Percentiles rank a stretch among this genome's conserved stretches.
These are phyloP conservation scores for Aspergillus incahuasiensis DNA, from an alignment of 495 filamentous ascomycete species.

Conservation along the genomic window DNA sequence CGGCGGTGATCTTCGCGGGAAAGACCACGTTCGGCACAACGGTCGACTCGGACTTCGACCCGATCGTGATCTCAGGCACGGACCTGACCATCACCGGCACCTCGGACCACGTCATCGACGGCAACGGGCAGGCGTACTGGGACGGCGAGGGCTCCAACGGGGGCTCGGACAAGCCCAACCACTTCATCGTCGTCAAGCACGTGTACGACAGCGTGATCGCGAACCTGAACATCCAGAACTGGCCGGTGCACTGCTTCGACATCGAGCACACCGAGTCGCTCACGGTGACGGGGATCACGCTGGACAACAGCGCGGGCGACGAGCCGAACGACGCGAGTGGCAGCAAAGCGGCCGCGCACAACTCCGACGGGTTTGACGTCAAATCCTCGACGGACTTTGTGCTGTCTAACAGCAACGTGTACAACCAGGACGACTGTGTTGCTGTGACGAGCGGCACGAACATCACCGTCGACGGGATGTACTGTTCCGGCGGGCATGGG, in stretches of 20 bases:
- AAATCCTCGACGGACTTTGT: conserved; percentile 26
- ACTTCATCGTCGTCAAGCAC: conserved; percentile 44
- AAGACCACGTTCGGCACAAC: conserved; percentile 39
- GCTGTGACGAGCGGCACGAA: conserved; percentile 20
- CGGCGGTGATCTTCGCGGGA: conserved; percentile 40
- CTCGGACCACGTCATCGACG: conserved; percentile 38
- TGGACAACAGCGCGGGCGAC: conserved; percentile 42
- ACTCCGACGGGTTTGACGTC: conserved; percentile 42
- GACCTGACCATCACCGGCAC: conserved; percentile 37
- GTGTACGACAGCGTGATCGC: conserved; percentile 31
- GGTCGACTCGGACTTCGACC: conserved; percentile 28
- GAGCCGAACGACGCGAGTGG: conserved; percentile 34
- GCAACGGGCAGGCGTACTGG: conserved; percentile 44
- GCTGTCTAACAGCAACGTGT: conserved; percentile 26
- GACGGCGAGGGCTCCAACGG: conserved; percentile 47
- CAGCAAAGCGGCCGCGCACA: conserved; percentile 35
- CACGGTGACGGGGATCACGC: conserved; percentile 28
- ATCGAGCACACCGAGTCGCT: conserved; percentile 27
- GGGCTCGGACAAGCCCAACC: conserved; percentile 42
- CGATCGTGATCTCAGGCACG: conserved; percentile 37
- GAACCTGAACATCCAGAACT: conserved; percentile 41
- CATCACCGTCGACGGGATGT: conserved; percentile 22
- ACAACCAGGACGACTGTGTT: conserved; percentile 47
- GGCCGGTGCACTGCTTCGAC: conserved; percentile 38
- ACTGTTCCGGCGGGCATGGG: conserved; percentile 45